Conservation (phyloP, 495 filamentous ascomycete genomes). For the Trichoderma asperelloides region DNA sequence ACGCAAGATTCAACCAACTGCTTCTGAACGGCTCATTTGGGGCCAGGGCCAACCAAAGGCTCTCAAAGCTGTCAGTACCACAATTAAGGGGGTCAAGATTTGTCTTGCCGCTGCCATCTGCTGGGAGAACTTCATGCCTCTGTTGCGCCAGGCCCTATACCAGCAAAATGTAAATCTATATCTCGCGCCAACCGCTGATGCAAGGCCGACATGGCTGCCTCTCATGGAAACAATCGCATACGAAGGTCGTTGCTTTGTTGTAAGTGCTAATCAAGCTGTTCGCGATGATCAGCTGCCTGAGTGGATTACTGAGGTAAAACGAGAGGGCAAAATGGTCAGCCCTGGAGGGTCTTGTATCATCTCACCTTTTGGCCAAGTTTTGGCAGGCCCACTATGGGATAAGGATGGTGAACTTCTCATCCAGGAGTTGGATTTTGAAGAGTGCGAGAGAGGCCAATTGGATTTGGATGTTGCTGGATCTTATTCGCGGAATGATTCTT, state of each 20-base stretch:
- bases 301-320: constrained; percentile 11
- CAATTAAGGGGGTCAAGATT: constrained; percentile 69
- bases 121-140: constrained; percentile 97
- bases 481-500: constrained; percentile 74
- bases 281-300: constrained; percentile 15
- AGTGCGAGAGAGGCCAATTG: constrained; percentile 43
- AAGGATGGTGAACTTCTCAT: constrained; percentile 46
- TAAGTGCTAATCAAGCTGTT: constrained; percentile 79
- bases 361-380: constrained; percentile 64
- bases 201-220: constrained; percentile 70
- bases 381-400: constrained; percentile 79
- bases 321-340: constrained; percentile 40
- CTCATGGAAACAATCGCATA: constrained; percentile 72
- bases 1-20: constrained; percentile 78
- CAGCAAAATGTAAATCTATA: constrained; percentile 88
- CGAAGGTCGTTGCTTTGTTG: constrained; percentile 76
- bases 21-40: constrained; percentile 76
- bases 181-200: constrained; percentile 85
- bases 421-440: constrained; percentile 42
- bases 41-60: constrained; percentile 78
- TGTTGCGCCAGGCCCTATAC: constrained; percentile 65
- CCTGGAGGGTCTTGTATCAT: constrained; percentile 79
- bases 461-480: constrained; percentile 67
- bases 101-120: constrained; percentile 82
- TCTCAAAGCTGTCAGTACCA: constrained; percentile 70